Percentiles rank a stretch among this genome's conserved stretches.
Evolutionary conservation across 345 rosid genomes (phyloP).

Genomic region (Clausena lansium): DNA sequence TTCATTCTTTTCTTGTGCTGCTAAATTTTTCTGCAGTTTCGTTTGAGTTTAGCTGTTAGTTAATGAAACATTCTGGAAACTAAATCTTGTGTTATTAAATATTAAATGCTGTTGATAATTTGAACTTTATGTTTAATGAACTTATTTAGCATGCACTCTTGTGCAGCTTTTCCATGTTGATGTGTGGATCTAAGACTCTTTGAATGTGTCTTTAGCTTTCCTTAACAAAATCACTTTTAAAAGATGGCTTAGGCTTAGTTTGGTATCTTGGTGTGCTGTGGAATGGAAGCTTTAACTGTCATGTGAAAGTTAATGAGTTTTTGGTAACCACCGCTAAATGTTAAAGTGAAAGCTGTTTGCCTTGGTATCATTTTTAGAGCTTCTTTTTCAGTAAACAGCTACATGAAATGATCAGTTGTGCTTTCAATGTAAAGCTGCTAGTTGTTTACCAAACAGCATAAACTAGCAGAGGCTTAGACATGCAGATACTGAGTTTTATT

Average conservation of each 20-base stretch:
- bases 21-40: not conserved
- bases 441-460: not conserved
- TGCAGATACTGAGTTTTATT: not conserved
- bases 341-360: not conserved
- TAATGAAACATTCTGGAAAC: not conserved
- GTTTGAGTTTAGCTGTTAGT: not conserved
- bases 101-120: not conserved
- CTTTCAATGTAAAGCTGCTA: too few relatives aligned
- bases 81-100: not conserved
- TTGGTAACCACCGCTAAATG: not conserved
- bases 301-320: not conserved
- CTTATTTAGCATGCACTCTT: too few relatives aligned
- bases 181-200: not conserved
- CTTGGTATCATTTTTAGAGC: not conserved
- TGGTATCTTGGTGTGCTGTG: not conserved
- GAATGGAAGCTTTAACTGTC: not conserved
- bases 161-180: too few relatives aligned
- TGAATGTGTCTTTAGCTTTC: not conserved
- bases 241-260: not conserved
- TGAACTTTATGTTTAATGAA: not conserved
- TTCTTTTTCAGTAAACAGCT: too few relatives aligned
- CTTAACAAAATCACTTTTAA: not conserved
- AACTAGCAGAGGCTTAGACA: not conserved
- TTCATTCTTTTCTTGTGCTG: not conserved
- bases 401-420: too few relatives aligned